Conservation (phyloP, 1,284 basidiomycete genomes). For the Malassezia yamatoensis region DNA sequence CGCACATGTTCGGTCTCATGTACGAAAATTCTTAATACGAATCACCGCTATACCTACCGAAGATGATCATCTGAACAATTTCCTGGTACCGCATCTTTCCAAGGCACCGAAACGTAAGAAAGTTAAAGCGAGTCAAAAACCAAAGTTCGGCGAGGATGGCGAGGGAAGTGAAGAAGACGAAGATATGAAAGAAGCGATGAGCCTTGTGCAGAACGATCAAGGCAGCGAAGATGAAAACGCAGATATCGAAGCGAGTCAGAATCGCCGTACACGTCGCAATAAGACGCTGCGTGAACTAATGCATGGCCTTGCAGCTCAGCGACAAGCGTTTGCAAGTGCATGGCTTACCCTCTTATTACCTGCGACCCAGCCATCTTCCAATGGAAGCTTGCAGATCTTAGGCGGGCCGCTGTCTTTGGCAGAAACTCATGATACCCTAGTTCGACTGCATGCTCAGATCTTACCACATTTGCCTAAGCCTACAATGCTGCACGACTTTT, state of each 20-base stretch:
- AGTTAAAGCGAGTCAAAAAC: constrained; percentile 19
- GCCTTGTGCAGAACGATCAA: constrained; percentile 24
- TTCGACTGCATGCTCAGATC: constrained; percentile 71
- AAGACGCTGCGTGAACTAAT: constrained; percentile 47
- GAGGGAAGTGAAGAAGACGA: constrained; percentile 50
- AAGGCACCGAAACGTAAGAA: constrained; percentile 20
- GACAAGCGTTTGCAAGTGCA: constrained; percentile 64
- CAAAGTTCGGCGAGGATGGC: constrained; percentile 39
- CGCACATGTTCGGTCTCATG: constrained; percentile 53
- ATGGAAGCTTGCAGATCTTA: constrained; percentile 11
- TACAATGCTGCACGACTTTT: constrained; percentile 80
- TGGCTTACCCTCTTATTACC: constrained; percentile 66
- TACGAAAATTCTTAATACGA: constrained; percentile 65
- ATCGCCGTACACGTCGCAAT: constrained; percentile 18
- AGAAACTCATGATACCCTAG: constrained; percentile 58
- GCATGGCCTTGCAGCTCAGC: constrained; percentile 63
- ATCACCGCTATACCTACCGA: constrained; percentile 73
- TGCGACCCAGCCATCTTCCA: constrained; percentile 5
- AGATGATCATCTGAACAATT: constrained; percentile 65
- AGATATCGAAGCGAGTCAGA: constrained; percentile 15
- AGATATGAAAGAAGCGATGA: constrained; percentile 30
- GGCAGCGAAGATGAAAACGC: constrained; percentile 37
- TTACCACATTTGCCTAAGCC: constrained; percentile 69
- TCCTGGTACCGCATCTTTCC: constrained; percentile 58
- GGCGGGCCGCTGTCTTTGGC: constrained; percentile 51